These are phyloP conservation scores for Phytophthora crassamura DNA, from an alignment of 352 stramenopile species.

Conservation along the genomic window DNA sequence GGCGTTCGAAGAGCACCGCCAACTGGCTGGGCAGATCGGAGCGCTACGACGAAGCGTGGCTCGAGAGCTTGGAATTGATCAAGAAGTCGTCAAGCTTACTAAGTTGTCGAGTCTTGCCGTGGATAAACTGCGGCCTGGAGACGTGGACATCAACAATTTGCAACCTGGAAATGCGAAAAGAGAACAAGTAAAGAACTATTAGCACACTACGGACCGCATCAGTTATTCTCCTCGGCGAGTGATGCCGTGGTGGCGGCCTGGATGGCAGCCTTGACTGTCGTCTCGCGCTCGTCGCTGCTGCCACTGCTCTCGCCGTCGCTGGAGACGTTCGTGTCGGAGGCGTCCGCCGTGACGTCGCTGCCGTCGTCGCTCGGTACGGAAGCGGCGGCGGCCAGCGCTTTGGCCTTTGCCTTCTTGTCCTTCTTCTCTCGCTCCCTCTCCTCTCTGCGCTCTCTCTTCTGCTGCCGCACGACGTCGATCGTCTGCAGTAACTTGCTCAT, in stretches of 20 bases:
- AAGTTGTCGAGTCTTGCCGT: slow-evolving; percentile 11
- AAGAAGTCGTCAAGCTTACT: background rate
- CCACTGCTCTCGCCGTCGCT: slow-evolving; percentile 41
- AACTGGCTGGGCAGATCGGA: slow-evolving; percentile 31
- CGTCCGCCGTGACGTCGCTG: slow-evolving; percentile 31
- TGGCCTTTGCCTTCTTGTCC: slow-evolving; percentile 28
- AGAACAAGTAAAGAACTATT: slow-evolving; percentile 25
- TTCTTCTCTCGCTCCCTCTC: slow-evolving; percentile 26
- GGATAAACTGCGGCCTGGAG: slow-evolving; percentile 26
- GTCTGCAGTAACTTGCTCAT: slow-evolving; percentile 92
- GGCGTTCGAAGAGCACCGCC: slow-evolving; percentile 52
- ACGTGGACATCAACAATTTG: slow-evolving; percentile 17
- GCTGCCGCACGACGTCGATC: slow-evolving; percentile 52
- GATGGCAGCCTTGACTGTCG: slow-evolving; percentile 70
- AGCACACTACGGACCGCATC: slow-evolving; percentile 18
- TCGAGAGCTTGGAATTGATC: slow-evolving; percentile 23
- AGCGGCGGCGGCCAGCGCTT: slow-evolving; percentile 19
- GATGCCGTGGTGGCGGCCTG: slow-evolving; percentile 54
- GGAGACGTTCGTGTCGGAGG: slow-evolving; percentile 19
- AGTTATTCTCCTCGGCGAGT: slow-evolving; percentile 24
- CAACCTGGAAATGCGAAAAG: slow-evolving; percentile 6
- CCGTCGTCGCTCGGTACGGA: slow-evolving; percentile 24
- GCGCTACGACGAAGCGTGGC: slow-evolving; percentile 16
- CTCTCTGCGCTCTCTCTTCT: slow-evolving; percentile 42
- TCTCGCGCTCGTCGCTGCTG: slow-evolving; percentile 51